Conservation (phyloP, 306 rosid species). For the Luffa aegyptiaca region DNA sequence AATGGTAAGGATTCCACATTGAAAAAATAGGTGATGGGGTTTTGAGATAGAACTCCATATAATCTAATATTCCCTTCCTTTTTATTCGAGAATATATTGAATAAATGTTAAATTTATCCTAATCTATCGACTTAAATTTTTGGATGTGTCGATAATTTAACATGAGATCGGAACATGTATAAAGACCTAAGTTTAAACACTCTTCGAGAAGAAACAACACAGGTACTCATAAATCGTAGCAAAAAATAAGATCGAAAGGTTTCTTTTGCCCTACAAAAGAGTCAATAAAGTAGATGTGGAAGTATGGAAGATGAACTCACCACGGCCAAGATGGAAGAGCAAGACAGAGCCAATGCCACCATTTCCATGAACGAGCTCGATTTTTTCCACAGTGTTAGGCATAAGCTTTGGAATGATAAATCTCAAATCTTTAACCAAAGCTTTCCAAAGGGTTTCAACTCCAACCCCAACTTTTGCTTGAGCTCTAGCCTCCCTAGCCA, state of each 20-base stretch:
- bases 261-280: background rate
- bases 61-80: no score
- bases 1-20: no score
- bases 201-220: no score
- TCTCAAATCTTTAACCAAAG: constrained; percentile 32
- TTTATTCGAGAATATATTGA: background rate
- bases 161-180: no score
- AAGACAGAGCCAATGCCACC: constrained; percentile 51
- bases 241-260: no score
- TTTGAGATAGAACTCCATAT: no score
- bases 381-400: constrained; percentile 39
- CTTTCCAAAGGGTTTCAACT: constrained; percentile 42
- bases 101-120: no score
- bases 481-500: constrained; percentile 39
- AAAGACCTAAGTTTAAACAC: no score
- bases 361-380: constrained; percentile 50
- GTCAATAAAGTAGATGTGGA: background rate
- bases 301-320: constrained; percentile 17
- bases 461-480: constrained; percentile 33
- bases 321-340: constrained; percentile 35
- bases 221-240: no score
- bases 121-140: no score
- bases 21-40: no score
- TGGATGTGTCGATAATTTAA: background rate
- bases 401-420: constrained; percentile 31